Base-by-base conservation (phyloP, 345 rosid species). In the Mercurialis annua region DNA sequence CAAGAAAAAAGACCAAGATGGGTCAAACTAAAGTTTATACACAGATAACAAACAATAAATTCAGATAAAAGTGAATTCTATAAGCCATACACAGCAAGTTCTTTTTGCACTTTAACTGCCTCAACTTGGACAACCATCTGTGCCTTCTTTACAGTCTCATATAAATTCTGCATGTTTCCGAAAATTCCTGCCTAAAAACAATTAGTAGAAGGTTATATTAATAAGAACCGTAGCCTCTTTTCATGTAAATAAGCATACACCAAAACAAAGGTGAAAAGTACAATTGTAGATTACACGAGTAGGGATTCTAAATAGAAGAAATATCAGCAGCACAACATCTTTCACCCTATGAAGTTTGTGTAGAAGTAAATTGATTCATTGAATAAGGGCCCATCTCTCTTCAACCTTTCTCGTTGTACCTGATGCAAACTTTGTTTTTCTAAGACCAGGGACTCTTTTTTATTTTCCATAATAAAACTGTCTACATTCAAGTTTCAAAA, bases 101-200 rank as follows among this genome's bases (percentile, higher is more conserved):
- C 97, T 59, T 92, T 92, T 66, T 90, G 98, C 55, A 92, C 97
- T 21, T 85, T 81, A 18, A 92, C 98, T 48, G 97, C 97, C 73
- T 90, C 98, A 16, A 90, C 97, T 81, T 90, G 97, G 81, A 92
- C 98, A 65, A 92, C 96, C 92, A 84, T 90, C 80, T 92, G 96
- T n/a, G 98, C 97, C 78, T 92, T 92, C 76, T 92, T 92, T 68
- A 90, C 97, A 2, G 96, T 90, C 62, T 90, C 98, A 61, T 83
- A 92, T 67, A 92, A 80, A 76, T 88, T 92, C 75, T 84, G 92
- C 97, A 90, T 92, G 77, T 90, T 90, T 26, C 95, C 98, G 36
- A 88, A 83, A 64, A 90, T 85, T 66, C 98, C 96, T 78, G 95
- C 90, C 98, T 87, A 85, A 56, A 65, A 78, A 56, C 69, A 57